Conservation (phyloP, 2,329 filamentous ascomycete genomes). For the Juglanconis oblonga region DNA sequence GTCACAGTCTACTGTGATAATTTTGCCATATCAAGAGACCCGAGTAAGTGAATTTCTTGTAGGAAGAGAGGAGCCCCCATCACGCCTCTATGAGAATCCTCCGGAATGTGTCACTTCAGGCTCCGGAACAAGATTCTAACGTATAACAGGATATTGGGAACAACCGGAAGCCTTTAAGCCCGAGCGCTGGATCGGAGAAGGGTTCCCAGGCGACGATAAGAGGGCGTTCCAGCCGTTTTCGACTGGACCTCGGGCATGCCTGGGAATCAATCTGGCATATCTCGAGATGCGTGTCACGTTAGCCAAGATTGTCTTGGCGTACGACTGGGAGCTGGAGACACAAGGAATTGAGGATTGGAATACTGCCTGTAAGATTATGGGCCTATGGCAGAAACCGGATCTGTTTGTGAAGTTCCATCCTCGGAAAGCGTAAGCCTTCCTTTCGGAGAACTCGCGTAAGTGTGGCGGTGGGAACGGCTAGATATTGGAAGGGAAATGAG, state of each 20-base stretch:
- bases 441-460: no score
- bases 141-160: slow-evolving; percentile 8
- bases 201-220: slow-evolving; percentile 20
- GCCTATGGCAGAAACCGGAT: slow-evolving; percentile 11
- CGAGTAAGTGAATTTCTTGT: background rate
- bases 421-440: background rate
- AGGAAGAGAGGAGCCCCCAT: no score
- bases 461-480: no score
- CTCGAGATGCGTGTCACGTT: slow-evolving; percentile 28
- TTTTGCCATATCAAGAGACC: slow-evolving; percentile 4
- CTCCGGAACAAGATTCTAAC: no score
- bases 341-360: slow-evolving; percentile 14
- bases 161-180: slow-evolving; percentile 10
- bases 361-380: background rate
- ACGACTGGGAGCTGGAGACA: slow-evolving; percentile 22
- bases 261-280: slow-evolving; percentile 24
- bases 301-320: slow-evolving; percentile 26
- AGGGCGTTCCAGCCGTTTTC: slow-evolving; percentile 29
- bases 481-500: no score
- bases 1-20: slow-evolving; percentile 4
- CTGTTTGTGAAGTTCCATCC: slow-evolving; percentile 15
- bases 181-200: slow-evolving; percentile 13
- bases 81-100: no score
- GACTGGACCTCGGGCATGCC: slow-evolving; percentile 12
- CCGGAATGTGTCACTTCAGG: no score